phyloP scores from a whole-genome alignment of 495 filamentous ascomycete genomes.

The Tuber magnatum region DNA sequence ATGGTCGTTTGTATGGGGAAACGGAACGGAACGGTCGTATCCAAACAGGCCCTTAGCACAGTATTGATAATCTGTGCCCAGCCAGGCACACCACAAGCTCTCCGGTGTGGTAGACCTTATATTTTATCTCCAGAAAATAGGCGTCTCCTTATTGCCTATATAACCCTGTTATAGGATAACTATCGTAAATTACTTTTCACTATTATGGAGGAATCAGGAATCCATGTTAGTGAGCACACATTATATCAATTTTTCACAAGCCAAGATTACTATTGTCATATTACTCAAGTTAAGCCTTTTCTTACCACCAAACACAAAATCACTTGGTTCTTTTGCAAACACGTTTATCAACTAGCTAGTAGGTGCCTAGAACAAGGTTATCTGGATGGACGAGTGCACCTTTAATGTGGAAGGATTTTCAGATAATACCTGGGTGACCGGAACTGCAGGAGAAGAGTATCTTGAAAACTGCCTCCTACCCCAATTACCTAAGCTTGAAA shows the following conservation, averaged over 20 bases:
- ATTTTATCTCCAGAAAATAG: neutral
- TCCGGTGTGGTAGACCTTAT: neutral
- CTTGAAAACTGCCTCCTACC: no score
- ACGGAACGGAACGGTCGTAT: no score
- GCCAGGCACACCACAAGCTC: neutral
- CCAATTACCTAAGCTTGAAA: no score
- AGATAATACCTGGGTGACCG: neutral
- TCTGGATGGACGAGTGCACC: neutral
- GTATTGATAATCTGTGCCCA: neutral
- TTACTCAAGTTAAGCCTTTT: neutral
- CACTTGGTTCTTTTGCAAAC: neutral
- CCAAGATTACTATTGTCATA: neutral
- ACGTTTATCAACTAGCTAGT: neutral
- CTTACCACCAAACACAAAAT: neutral
- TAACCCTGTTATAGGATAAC: neutral
- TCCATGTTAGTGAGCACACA: neutral
- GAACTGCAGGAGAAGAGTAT: neutral
- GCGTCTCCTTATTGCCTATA: neutral
- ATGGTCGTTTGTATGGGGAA: no score
- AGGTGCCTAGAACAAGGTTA: neutral
- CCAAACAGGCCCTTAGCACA: no score
- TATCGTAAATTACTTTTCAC: neutral
- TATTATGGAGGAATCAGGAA: neutral
- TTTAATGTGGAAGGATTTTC: neutral
- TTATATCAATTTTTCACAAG: neutral